Evolutionary conservation across 148 eudicot species (phyloP), one percentile per base, ranked within the genome.

Genomic region (Cornus controversa): DNA sequence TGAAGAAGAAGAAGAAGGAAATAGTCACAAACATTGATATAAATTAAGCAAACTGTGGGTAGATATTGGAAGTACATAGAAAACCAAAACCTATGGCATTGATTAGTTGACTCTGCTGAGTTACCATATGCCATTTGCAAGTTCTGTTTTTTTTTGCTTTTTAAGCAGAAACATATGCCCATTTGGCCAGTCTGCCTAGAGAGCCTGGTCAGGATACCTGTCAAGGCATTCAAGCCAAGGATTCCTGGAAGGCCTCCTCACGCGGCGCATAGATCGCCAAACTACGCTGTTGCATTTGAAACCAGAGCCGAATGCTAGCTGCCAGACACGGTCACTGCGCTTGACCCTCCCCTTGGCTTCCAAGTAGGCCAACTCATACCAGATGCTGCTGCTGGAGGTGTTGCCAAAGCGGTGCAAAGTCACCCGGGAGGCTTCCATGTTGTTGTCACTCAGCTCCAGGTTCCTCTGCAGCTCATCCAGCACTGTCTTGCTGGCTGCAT

Each of bases 301-400:
- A 2, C 97, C 98, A 0, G 98, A 94, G 0, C 98, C 98, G 37
- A 92, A 94, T 0, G 98, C 84, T 3, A 94, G 85, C 74, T 94
- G 98, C 98, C 98, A 94, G 37, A 94, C 74, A 5, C 98, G 93
- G 47, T 94, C 95, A 2, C 96, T 95, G 23, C 90, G 77, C 65
- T 79, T 85, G 26, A 94, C 82, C 27, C 73, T 83, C 23, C 85
- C 92, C 82, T 94, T 92, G 57, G 96, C 96, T 66, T 94, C 98
- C 69, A 94, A 54, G 76, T 91, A 94, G 0, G 98, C 98, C 79
- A 94, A 47, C 71, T 94, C 90, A 40, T 94, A 94, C 98, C 98
- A 94, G 18, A 94, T 92, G 86, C 97, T 92, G 82, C 98, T 94
- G 80, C 97, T 92, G 0, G 98, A 94, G 1, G 92, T 91, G 85